Evolutionary conservation across 2,329 filamentous ascomycete species (phyloP).

Genomic region (Ceratocystis colombiana): DNA sequence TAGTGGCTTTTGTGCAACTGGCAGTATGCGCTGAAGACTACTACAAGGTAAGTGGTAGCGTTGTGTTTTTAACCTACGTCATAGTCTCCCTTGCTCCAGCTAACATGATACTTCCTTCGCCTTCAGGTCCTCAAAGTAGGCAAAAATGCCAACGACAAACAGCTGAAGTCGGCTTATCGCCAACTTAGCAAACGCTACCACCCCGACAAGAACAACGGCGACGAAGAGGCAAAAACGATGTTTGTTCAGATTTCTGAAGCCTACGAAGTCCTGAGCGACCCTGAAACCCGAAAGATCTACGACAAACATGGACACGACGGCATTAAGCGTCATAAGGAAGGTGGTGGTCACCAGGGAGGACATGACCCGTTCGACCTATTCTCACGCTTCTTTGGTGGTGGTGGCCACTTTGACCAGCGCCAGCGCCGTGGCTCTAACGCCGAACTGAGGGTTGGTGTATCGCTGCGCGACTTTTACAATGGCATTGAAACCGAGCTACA

Average conservation of each 20-base stretch:
- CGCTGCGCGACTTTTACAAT: conserved; percentile 86
- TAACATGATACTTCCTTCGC: conserved; percentile 10
- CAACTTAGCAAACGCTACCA: conserved; percentile 90
- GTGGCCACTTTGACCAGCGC: conserved; percentile 68
- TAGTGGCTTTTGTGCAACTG: conserved; percentile 46
- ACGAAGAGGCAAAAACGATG: conserved; percentile 71
- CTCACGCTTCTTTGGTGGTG: conserved; percentile 89
- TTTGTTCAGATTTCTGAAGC: conserved; percentile 92
- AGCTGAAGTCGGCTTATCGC: conserved; percentile 90
- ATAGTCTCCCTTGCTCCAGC: neutral
- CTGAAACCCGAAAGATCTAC: conserved; percentile 77
- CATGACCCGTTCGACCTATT: conserved; percentile 96
- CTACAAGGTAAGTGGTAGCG: conserved; percentile 52
- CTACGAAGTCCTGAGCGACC: conserved; percentile 79
- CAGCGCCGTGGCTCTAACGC: conserved; percentile 79
- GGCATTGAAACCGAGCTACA: conserved; percentile 77
- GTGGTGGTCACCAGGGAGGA: conserved; percentile 49
- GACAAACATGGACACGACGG: conserved; percentile 91
- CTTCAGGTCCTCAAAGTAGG: conserved; percentile 65
- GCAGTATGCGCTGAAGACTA: conserved; percentile 58
- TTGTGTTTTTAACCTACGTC: neutral
- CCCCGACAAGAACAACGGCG: conserved; percentile 90
- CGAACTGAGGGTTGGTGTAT: conserved; percentile 70
- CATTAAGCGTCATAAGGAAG: conserved; percentile 68
- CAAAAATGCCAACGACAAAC: conserved; percentile 67